phyloP scores from a whole-genome alignment of 2,329 filamentous ascomycete genomes.

The Colletotrichum spinosum region DNA sequence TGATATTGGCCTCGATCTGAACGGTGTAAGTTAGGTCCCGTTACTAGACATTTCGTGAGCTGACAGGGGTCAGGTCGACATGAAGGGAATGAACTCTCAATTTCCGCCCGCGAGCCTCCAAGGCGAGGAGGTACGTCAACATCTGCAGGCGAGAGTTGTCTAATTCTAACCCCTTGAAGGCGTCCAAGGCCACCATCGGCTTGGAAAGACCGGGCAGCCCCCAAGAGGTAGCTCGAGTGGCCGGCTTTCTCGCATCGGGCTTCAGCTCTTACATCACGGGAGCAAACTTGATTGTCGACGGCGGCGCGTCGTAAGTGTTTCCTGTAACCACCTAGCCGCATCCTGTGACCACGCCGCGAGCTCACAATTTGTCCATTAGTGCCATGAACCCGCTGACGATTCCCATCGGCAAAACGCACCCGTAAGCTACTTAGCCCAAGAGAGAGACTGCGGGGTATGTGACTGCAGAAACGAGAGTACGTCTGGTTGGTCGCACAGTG shows the following conservation, averaged over 20 bases:
- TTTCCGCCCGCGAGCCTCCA: slow-evolving; percentile 67
- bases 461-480: slow-evolving; percentile 1
- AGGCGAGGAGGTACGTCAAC: slow-evolving; percentile 52
- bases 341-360: slow-evolving; percentile 10
- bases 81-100: slow-evolving; percentile 62
- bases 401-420: slow-evolving; percentile 45
- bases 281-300: slow-evolving; percentile 71
- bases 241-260: slow-evolving; percentile 71
- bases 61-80: slow-evolving; percentile 53
- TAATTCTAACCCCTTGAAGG: slow-evolving; percentile 40
- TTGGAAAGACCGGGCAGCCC: slow-evolving; percentile 68
- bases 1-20: slow-evolving; percentile 54
- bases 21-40: slow-evolving; percentile 46
- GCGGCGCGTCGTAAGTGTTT: slow-evolving; percentile 58
- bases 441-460: slow-evolving; percentile 25
- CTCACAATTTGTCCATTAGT: slow-evolving; percentile 40
- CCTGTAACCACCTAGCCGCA: background rate
- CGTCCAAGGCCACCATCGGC: slow-evolving; percentile 63
- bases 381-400: slow-evolving; percentile 56
- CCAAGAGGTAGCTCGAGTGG: slow-evolving; percentile 69
- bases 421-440: slow-evolving; percentile 8
- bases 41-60: background rate
- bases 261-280: slow-evolving; percentile 74
- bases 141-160: background rate
- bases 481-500: slow-evolving; percentile 22